Conservation (phyloP, 1,139 yeast species). For the Yamadazyma dushanensis region DNA sequence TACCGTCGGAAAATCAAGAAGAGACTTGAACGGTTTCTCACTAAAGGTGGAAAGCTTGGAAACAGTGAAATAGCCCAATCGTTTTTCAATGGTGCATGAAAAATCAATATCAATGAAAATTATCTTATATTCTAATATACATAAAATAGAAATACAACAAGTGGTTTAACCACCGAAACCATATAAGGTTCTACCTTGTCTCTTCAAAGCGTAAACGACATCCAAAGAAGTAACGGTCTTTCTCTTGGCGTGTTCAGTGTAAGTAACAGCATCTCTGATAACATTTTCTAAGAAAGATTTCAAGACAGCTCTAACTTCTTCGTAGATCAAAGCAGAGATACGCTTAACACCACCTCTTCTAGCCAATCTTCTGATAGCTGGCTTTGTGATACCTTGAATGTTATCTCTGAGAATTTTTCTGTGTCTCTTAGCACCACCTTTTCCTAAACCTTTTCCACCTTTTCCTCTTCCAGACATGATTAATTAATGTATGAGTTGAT, state of each 20-base stretch:
- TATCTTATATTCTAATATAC: conserved; percentile 20
- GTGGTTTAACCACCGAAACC: conserved; percentile 95
- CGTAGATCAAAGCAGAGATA: conserved; percentile 97
- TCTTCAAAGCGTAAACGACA: conserved; percentile 46
- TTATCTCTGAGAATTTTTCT: conserved; percentile 99
- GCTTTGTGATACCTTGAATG: conserved; percentile 99
- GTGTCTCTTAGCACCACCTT: conserved; percentile 99
- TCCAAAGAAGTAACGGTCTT: conserved; percentile 58
- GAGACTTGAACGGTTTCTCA: conserved; percentile 24
- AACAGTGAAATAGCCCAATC: conserved; percentile 12
- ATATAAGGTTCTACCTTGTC: conserved; percentile 99
- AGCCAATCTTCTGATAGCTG: conserved; percentile 99
- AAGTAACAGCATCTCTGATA: conserved; percentile 98
- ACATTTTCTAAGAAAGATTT: conserved; percentile 96
- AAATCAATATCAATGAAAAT: not conserved
- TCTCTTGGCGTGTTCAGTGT: conserved; percentile 99
- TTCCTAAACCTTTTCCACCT: conserved; percentile 99
- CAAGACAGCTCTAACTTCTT: conserved; percentile 96
- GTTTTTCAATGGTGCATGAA: not conserved
- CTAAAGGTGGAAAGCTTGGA: conserved; percentile 31
- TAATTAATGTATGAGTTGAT: conserved; percentile 18
- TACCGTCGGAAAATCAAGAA: conserved; percentile 32
- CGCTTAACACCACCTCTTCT: conserved; percentile 99
- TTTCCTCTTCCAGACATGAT: conserved; percentile 99
- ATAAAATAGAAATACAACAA: conserved; percentile 16